Conservation (phyloP, 2,329 filamentous ascomycete species). For the Chaetomiaceae sp. region DNA sequence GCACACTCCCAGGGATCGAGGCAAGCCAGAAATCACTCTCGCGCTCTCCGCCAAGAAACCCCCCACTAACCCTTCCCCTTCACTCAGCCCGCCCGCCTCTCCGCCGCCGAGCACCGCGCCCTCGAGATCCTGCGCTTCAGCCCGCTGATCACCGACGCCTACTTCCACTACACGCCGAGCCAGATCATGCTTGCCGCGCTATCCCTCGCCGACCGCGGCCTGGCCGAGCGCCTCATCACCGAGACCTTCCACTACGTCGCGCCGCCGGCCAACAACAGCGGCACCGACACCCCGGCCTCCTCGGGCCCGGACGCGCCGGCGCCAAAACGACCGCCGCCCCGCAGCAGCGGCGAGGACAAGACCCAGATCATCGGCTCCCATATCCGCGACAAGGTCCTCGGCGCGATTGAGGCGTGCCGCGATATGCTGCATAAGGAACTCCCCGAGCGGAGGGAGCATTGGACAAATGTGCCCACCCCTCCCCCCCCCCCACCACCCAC, state of each 20-base stretch:
- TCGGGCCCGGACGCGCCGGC: slow-evolving; percentile 11
- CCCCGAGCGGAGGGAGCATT: slow-evolving; percentile 49
- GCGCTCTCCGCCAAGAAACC: neutral
- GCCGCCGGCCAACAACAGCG: slow-evolving; percentile 17
- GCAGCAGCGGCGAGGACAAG: slow-evolving; percentile 18
- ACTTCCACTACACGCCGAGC: slow-evolving; percentile 90
- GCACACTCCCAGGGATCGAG: slow-evolving; percentile 58
- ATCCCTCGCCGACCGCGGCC: slow-evolving; percentile 62
- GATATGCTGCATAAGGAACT: slow-evolving; percentile 51
- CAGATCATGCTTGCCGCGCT: slow-evolving; percentile 88
- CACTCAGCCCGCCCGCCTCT: slow-evolving; percentile 38
- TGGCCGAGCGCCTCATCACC: slow-evolving; percentile 47
- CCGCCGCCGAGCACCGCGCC: slow-evolving; percentile 64
- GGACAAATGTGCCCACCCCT: slow-evolving; percentile 41
- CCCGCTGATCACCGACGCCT: slow-evolving; percentile 84
- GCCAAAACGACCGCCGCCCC: slow-evolving; percentile 8
- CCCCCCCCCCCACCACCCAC: slow-evolving; percentile 5
- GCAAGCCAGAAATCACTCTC: slow-evolving; percentile 27
- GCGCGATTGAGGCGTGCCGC: slow-evolving; percentile 44
- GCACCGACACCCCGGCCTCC: slow-evolving; percentile 21
- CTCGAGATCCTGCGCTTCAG: slow-evolving; percentile 70
- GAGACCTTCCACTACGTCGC: slow-evolving; percentile 32
- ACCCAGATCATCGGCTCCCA: slow-evolving; percentile 25
- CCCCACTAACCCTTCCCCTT: slow-evolving; percentile 13
- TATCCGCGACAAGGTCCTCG: slow-evolving; percentile 43